These are phyloP conservation scores for Spatholobus suberectus DNA, from an alignment of 306 rosid genomes.

Conservation along the genomic window DNA sequence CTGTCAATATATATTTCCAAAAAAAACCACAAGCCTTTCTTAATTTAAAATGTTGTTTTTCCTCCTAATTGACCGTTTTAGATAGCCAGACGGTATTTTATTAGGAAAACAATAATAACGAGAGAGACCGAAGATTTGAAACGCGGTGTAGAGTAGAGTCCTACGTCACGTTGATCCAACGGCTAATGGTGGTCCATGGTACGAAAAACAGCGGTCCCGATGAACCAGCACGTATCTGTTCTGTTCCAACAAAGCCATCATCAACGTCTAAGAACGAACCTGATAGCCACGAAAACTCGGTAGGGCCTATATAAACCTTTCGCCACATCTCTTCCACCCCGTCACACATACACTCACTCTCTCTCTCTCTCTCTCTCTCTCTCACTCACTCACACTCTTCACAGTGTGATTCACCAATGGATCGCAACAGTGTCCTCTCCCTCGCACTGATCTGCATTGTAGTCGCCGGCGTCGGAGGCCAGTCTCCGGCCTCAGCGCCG, in stretches of 20 bases:
- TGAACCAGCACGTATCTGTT: conserved; percentile 38
- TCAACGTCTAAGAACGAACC: conserved; percentile 16
- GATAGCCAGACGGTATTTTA: background rate
- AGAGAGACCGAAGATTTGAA: background rate
- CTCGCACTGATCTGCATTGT: conserved; percentile 79
- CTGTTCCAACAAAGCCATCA: background rate
- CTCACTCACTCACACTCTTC: background rate
- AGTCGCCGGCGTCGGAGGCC: conserved; percentile 80
- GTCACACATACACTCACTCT: too few species aligned
- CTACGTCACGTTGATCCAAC: conserved; percentile 51
- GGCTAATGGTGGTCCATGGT: conserved; percentile 59
- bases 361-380: background rate
- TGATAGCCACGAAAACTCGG: background rate
- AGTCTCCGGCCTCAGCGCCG: conserved; percentile 75
- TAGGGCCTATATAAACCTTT: conserved; percentile 48
- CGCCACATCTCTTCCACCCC: background rate
- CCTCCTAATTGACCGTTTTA: background rate
- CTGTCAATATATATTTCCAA: background rate
- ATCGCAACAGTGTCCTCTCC: conserved; percentile 52
- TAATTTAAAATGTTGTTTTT: background rate
- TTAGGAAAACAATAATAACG: background rate
- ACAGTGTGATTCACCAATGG: conserved; percentile 49
- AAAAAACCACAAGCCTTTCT: background rate
- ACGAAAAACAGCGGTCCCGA: conserved; percentile 41
- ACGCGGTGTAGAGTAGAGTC: conserved; percentile 13